Evolutionary conservation across 352 stramenopile species (phyloP).

Genomic region (Thalassiosira gravida): DNA sequence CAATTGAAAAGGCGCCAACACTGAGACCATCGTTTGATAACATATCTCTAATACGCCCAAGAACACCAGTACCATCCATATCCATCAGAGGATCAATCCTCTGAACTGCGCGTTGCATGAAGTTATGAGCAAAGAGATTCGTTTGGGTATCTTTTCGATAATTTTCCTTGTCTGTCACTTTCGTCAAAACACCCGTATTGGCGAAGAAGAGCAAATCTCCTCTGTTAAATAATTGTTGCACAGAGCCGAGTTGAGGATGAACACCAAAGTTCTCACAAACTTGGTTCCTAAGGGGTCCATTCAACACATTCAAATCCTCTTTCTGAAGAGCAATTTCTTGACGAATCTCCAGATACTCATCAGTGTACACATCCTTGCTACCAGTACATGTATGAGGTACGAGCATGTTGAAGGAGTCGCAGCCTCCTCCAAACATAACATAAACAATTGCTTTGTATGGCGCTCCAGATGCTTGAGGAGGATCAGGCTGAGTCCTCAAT

Average conservation of each 20-base stretch:
- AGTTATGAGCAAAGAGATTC: conserved; percentile 79
- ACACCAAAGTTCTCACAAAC: conserved; percentile 72
- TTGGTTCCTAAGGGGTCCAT: conserved; percentile 36
- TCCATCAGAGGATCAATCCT: conserved; percentile 64
- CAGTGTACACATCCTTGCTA: conserved; percentile 59
- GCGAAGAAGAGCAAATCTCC: conserved; percentile 63
- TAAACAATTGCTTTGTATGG: conserved; percentile 72
- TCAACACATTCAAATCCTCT: conserved; percentile 36
- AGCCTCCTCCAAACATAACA: conserved; percentile 64
- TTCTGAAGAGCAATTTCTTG: conserved; percentile 48
- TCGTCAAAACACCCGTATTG: conserved; percentile 78
- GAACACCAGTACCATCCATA: conserved; percentile 65
- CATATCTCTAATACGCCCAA: conserved; percentile 74
- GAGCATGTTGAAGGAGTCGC: conserved; percentile 74
- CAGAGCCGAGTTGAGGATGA: conserved; percentile 51
- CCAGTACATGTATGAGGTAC: conserved; percentile 60
- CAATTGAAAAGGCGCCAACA: conserved; percentile 54
- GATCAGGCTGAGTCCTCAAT: conserved; percentile 10
- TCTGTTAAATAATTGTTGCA: conserved; percentile 75
- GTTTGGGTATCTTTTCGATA: conserved; percentile 63
- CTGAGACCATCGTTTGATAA: conserved; percentile 56
- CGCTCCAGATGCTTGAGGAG: conserved; percentile 24
- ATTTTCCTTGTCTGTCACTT: conserved; percentile 64
- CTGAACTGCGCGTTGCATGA: conserved; percentile 52
- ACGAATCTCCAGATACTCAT: conserved; percentile 51